Evolutionary conservation across 2,329 filamentous ascomycete genomes (phyloP), one percentile per base, ranked within the genome.

Genomic region (Calonectria crousiana): DNA sequence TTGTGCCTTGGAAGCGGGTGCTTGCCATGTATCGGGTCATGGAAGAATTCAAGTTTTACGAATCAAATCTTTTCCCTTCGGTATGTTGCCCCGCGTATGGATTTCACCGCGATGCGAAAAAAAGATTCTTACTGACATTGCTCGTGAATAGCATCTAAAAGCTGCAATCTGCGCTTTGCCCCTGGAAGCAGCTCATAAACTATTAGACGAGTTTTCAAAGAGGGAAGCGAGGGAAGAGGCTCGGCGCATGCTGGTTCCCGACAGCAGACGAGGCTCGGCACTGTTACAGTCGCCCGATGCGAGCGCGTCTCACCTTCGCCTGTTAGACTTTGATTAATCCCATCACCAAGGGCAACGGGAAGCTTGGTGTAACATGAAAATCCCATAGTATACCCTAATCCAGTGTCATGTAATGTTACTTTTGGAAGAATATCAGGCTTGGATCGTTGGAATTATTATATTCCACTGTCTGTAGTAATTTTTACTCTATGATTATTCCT

Each of bases 1-100:
- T 85, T 14, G 80, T 85, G 9, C 81, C 84, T 1, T 85, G 84
- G 84, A 83, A 79, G 62, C 83, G 85, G 72, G 68, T 85, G 20
- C 77, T 85, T 11, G 79, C 79, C 2, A 56, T 84, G 36, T 85
- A 85, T 58, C 82, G 81, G 5, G 77, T 82, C 23, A 81, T 83
- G 75, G 83, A 85, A 71, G 84, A 85, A 66, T 82, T 85, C 73
- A 83, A 79, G 65, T 81, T 85, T 75, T 71, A 83, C 23, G 77
- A 76, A 2, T 83, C 82, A 16, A 65, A 80, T 13, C 75, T 84
- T 18, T 84, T 82, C 65, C 83, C 83, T 10, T 14, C 69, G 32
- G 70, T 67, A 36, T 10, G 69, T 67, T 41, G 5, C 14, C 36
- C 34, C 28, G 14, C 20, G 18, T 4, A 11, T 51, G 8, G 4